Evolutionary conservation across 495 filamentous ascomycete species (phyloP), one percentile per base, ranked within the genome.

Genomic region (Lophiostoma macrostomum): DNA sequence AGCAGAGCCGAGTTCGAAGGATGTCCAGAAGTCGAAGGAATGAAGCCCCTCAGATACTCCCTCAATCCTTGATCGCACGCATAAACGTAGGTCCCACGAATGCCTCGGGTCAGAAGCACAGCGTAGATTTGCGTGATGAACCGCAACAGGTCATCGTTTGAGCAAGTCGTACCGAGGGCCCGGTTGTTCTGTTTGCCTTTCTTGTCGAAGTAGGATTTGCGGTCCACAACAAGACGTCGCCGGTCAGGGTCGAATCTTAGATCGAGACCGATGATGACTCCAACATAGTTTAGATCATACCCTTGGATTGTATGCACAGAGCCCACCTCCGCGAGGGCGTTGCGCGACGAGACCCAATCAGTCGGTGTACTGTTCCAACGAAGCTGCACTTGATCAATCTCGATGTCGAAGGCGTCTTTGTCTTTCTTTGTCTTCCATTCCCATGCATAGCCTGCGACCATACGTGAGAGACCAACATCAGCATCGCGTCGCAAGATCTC

Each of bases 201-300:
- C 39, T 45, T 54, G 39, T 54, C 50, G 46, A 54, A 54, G 39
- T 54, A 54, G 3, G 50, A 54, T 25, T 44, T 18, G 35, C 50
- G 50, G 46, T 54, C 32, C 13, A 54, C 46, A 18, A 45, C 44
- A 54, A 54, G 40, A 23, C 39, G 40, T 27, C 39, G 44, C 28
- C 29, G 8, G 3, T 35, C 39, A 3, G 39, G 39, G 25, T 54
- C 50, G 20, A 54, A 54, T n/a, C 50, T 25, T 30, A 54, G 38
- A 45, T 54, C 50, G 24, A 25, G 40, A 46, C 50, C 50, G 28
- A 54, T 54, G 20, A 54, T 54, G 40, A 54, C 50, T 22, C 50
- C 52, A 44, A 56, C 52, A 29, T 56, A 56, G 25, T 56, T 56
- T n/a, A 56, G 36, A 46, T 56, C 52, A 34, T 56, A 56, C 29